Conservation (phyloP, 176 grass and related monocot species). For the Chloris gayana region DNA sequence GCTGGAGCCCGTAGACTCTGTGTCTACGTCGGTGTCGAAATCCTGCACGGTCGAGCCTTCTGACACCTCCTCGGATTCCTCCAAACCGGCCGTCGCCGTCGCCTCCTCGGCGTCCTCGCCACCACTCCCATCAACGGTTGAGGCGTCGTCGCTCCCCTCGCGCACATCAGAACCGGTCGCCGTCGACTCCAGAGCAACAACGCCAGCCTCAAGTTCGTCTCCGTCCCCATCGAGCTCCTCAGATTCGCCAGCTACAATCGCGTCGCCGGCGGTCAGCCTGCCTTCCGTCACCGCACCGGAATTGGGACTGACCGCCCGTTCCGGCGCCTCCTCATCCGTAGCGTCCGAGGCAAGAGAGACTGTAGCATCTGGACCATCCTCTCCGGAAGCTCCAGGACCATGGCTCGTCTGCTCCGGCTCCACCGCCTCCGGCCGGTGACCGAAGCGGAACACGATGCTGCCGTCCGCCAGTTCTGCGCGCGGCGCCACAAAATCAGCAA, state of each 20-base stretch:
- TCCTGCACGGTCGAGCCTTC: constrained; percentile 51
- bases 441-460: constrained; percentile 77
- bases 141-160: not conserved
- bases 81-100: constrained; percentile 19
- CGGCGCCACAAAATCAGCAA: constrained; percentile 1
- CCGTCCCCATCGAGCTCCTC: constrained; percentile 17
- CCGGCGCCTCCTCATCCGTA: not conserved
- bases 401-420: not conserved
- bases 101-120: too few relatives aligned
- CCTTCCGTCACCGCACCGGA: constrained; percentile 1
- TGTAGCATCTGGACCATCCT: not conserved
- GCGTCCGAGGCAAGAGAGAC: not conserved
- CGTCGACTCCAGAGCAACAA: not conserved
- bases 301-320: not conserved
- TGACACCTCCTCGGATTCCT: constrained; percentile 42
- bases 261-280: not conserved
- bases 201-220: not conserved
- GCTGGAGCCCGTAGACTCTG: constrained; percentile 57
- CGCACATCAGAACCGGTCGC: not conserved
- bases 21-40: constrained; percentile 44
- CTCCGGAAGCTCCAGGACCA: not conserved
- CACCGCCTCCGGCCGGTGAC: constrained; percentile 22
- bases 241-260: not conserved
- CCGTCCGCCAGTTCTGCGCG: constrained; percentile 71
- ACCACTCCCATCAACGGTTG: constrained; percentile 7